Conservation (phyloP, 2,329 filamentous ascomycete genomes). For the Exophiala spinifera region DNA sequence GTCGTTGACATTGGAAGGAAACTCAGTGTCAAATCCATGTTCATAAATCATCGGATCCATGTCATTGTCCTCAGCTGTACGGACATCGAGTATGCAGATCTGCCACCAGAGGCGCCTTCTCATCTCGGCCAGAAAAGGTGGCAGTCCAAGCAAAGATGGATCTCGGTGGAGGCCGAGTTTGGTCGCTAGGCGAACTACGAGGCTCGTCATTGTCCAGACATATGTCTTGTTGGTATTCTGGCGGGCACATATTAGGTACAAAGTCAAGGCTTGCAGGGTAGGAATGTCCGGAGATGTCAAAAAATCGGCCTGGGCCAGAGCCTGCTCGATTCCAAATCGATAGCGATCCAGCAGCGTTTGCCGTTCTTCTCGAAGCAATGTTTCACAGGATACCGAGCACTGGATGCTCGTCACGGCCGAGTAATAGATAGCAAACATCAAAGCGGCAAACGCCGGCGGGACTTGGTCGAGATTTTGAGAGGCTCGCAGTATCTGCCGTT, state of each 20-base stretch:
- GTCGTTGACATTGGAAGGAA: slow-evolving; percentile 50
- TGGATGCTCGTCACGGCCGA: slow-evolving; percentile 54
- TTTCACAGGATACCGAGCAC: slow-evolving; percentile 34
- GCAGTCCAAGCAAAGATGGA: slow-evolving; percentile 2
- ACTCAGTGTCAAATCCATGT: slow-evolving; percentile 56
- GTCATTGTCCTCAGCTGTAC: slow-evolving; percentile 61
- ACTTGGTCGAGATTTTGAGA: slow-evolving; percentile 50
- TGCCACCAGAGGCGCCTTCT: slow-evolving; percentile 37
- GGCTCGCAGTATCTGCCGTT: slow-evolving; percentile 49
- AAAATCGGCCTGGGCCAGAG: slow-evolving; percentile 59
- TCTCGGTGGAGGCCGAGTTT: slow-evolving; percentile 32
- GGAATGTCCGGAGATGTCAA: slow-evolving; percentile 59
- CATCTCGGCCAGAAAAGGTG: slow-evolving; percentile 47
- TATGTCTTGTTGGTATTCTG: slow-evolving; percentile 41
- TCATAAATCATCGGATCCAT: slow-evolving; percentile 58
- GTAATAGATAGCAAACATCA: slow-evolving; percentile 62
- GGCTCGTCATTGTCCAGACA: slow-evolving; percentile 41
- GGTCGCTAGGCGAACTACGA: slow-evolving; percentile 40
- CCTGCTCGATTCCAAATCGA: slow-evolving; percentile 61
- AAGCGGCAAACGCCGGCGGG: slow-evolving; percentile 45
- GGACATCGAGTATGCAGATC: slow-evolving; percentile 52
- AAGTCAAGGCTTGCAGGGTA: slow-evolving; percentile 59
- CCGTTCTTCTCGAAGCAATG: slow-evolving; percentile 52
- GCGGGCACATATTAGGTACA: slow-evolving; percentile 56
- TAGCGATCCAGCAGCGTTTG: slow-evolving; percentile 51